Evolutionary conservation across 1,139 yeast species (phyloP).

Genomic region (Yamadazyma jaroonii): DNA sequence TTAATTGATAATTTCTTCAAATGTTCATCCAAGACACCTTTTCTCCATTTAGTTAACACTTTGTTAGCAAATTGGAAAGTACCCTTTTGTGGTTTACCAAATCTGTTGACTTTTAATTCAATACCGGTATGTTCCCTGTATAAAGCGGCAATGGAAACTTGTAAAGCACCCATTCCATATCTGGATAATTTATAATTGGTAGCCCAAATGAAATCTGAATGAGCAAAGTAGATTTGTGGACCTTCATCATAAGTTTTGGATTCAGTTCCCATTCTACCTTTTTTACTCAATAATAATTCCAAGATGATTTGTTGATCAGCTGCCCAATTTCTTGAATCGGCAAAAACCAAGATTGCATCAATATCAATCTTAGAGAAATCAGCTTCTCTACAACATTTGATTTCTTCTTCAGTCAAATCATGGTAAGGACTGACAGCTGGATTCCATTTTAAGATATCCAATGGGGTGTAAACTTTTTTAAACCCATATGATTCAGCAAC

Average conservation of each 20-base stretch:
- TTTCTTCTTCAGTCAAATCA: conserved; percentile 69
- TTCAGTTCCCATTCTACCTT: conserved; percentile 80
- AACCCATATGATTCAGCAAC: conserved; percentile 80
- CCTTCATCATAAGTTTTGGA: conserved; percentile 71
- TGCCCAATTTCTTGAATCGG: conserved; percentile 86
- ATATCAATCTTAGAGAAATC: conserved; percentile 65
- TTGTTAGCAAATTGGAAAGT: conserved; percentile 79
- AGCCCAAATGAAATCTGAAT: conserved; percentile 87
- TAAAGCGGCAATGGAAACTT: conserved; percentile 78
- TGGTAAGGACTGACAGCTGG: conserved; percentile 83
- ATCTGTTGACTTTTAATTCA: conserved; percentile 71
- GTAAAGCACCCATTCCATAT: conserved; percentile 89
- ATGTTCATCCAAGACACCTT: conserved; percentile 71
- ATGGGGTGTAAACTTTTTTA: conserved; percentile 71
- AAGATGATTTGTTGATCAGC: conserved; percentile 85
- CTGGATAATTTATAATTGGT: conserved; percentile 76
- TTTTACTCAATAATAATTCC: conserved; percentile 68
- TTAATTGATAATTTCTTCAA: conserved; percentile 52
- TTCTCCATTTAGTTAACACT: conserved; percentile 73
- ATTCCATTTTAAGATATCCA: conserved; percentile 80
- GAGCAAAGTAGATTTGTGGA: conserved; percentile 81
- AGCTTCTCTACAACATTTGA: conserved; percentile 47
- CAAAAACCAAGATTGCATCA: conserved; percentile 75
- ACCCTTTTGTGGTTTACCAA: conserved; percentile 84
- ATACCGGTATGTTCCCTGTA: conserved; percentile 79